Evolutionary conservation across 495 filamentous ascomycete genomes (phyloP).

Genomic region (Hyaloscypha hepaticicola): DNA sequence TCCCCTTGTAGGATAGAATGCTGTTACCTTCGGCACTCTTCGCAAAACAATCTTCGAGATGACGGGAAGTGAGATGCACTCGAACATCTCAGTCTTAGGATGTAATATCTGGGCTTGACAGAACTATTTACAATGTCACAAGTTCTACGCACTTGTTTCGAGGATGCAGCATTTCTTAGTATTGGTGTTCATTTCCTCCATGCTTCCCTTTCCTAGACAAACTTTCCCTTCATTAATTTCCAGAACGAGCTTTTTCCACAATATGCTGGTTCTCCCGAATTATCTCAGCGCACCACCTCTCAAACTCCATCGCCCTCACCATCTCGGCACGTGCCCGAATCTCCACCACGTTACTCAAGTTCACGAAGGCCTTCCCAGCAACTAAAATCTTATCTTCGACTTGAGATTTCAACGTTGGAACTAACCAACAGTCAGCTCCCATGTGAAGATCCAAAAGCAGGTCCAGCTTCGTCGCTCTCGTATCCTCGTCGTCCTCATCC

Average conservation of each 20-base stretch:
- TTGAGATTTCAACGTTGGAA: slow-evolving; percentile 20
- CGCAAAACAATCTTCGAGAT: too few species aligned
- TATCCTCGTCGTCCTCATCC: slow-evolving; percentile 23
- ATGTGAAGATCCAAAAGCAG: slow-evolving; percentile 33
- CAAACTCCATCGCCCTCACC: slow-evolving; percentile 13
- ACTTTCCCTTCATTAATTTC: background rate
- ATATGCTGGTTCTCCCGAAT: slow-evolving; percentile 8
- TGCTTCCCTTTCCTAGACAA: background rate
- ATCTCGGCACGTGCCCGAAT: slow-evolving; percentile 14
- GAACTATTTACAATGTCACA: too few species aligned
- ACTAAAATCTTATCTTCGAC: slow-evolving; percentile 27
- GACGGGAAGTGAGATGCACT: too few species aligned
- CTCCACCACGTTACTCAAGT: slow-evolving; percentile 20
- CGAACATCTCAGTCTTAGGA: too few species aligned
- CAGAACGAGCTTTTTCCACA: slow-evolving; percentile 5
- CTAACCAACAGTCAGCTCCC: slow-evolving; percentile 24
- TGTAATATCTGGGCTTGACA: too few species aligned
- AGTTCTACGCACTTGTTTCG: too few species aligned
- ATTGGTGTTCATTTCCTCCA: background rate
- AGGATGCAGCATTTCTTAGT: too few species aligned
- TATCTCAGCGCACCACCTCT: slow-evolving; percentile 11
- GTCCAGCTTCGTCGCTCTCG: slow-evolving; percentile 21
- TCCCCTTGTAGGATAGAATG: too few species aligned
- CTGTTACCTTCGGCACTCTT: too few species aligned
- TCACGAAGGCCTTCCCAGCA: slow-evolving; percentile 21